A percentile compares a stretch with the other conserved stretches of the same genome.
Conservation (phyloP, 495 filamentous ascomycete genomes). For the Aspergillus haitiensis region DNA sequence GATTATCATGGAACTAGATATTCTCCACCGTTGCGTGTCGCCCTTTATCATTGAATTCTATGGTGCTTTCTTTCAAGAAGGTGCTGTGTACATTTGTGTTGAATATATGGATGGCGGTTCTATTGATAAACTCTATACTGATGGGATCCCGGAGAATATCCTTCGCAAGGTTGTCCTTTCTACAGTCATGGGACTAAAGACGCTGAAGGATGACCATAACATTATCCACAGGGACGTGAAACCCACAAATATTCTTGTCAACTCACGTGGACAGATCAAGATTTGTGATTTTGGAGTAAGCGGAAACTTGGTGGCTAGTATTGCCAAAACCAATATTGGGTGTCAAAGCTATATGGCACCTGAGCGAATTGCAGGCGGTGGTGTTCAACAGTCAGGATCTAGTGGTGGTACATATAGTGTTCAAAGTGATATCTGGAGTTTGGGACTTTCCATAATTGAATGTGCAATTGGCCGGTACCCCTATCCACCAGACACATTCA, state of each 20-base stretch:
- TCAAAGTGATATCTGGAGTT: slow-evolving; percentile 96
- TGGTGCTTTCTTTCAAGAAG: slow-evolving; percentile 98
- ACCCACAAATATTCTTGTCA: slow-evolving; percentile 94
- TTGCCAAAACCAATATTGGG: slow-evolving; percentile 98
- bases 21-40: slow-evolving; percentile 90
- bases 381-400: slow-evolving; percentile 72
- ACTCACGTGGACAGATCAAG: slow-evolving; percentile 88
- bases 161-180: slow-evolving; percentile 90
- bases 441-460: slow-evolving; percentile 93
- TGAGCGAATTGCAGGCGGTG: slow-evolving; percentile 86
- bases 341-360: slow-evolving; percentile 99
- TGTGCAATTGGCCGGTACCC: slow-evolving; percentile 95
- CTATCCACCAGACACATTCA: slow-evolving; percentile 96
- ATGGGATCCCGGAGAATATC: slow-evolving; percentile 85
- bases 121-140: slow-evolving; percentile 94
- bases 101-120: slow-evolving; percentile 99
- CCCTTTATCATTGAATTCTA: slow-evolving; percentile 99
- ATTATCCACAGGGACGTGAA: slow-evolving; percentile 99
- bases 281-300: slow-evolving; percentile 99
- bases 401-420: slow-evolving; percentile 90
- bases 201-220: slow-evolving; percentile 96
- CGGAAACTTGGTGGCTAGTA: slow-evolving; percentile 94
- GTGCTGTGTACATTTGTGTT: slow-evolving; percentile 98
- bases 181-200: slow-evolving; percentile 87
- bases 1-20: slow-evolving; percentile 97